A percentile compares a stretch with the other conserved stretches of the same genome.
Conservation (phyloP, 2,329 filamentous ascomycete species). For the Trichoderma sp. region DNA sequence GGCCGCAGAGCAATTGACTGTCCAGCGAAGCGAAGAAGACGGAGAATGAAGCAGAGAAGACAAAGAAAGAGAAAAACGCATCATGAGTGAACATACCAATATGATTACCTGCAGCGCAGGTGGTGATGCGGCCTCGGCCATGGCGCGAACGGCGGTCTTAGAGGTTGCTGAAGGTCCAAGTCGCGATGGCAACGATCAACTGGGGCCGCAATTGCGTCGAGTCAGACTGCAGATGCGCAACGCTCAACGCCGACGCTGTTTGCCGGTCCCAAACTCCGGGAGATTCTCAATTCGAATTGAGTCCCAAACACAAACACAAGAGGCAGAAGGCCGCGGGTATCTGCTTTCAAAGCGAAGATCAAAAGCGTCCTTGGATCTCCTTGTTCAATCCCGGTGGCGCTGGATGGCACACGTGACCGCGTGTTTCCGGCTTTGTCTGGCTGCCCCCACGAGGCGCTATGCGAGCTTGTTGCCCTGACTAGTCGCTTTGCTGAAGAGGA, state of each 20-base stretch:
- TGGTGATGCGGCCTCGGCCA: conserved; percentile 36
- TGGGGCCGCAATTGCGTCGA: not conserved
- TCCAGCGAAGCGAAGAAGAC: not conserved
- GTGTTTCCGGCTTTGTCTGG: conserved; percentile 3
- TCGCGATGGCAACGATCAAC: conserved; percentile 7
- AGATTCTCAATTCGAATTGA: not conserved
- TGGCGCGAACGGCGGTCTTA: not conserved
- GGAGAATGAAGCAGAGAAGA: not conserved
- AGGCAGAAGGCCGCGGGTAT: conserved; percentile 1
- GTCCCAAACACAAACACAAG: not conserved
- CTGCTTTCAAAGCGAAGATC: conserved; percentile 5
- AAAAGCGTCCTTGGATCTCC: conserved; percentile 2
- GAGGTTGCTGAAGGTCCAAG: not conserved
- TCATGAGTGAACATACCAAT: conserved; percentile 59
- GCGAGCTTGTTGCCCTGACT: conserved; percentile 24
- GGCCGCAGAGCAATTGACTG: not conserved
- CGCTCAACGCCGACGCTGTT: conserved; percentile 19
- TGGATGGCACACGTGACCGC: conserved; percentile 22
- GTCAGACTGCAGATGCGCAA: conserved; percentile 20
- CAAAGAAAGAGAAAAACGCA: not conserved
- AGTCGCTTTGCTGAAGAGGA: conserved; percentile 18
- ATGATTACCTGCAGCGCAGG: conserved; percentile 74
- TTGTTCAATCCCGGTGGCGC: conserved; percentile 14
- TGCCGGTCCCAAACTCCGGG: conserved; percentile 1
- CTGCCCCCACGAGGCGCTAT: conserved; percentile 11